A percentile compares a stretch with the other conserved stretches of the same genome.
Evolutionary conservation across 345 rosid species (phyloP).

Genomic region (Moricandia arvensis): DNA sequence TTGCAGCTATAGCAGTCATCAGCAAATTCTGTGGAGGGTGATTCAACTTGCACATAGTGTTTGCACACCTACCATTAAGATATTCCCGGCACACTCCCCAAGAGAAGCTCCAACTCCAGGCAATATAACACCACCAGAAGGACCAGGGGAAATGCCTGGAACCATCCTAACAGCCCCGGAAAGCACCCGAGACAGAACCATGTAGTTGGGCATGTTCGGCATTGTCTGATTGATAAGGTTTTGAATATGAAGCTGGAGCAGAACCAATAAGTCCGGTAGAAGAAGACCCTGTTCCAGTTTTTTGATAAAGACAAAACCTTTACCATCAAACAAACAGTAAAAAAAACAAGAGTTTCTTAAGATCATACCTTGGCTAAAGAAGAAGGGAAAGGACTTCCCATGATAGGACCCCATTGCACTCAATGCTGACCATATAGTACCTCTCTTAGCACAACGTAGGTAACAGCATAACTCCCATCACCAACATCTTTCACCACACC

Average conservation of each 20-base stretch:
- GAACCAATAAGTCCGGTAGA: conserved; percentile 71
- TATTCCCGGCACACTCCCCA: conserved; percentile 97
- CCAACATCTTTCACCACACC: conserved; percentile 92
- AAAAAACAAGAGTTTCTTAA: not conserved
- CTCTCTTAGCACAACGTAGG: conserved; percentile 94
- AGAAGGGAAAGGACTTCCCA: conserved; percentile 97
- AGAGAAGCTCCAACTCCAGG: conserved; percentile 96
- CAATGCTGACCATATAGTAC: conserved; percentile 91
- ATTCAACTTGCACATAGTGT: conserved; percentile 76
- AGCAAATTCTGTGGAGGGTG: conserved; percentile 92
- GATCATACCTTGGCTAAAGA: conserved; percentile 99
- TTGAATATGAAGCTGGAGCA: conserved; percentile 70
- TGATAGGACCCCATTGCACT: conserved; percentile 83
- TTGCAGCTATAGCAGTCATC: conserved; percentile 94
- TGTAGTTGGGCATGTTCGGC: conserved; percentile 99
- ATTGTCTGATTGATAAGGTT: conserved; percentile 82
- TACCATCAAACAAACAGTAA: not conserved
- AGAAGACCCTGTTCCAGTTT: conserved; percentile 51
- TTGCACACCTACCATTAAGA: conserved; percentile 77
- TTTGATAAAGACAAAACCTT: not conserved
- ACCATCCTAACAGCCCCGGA: conserved; percentile 88
- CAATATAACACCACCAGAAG: conserved; percentile 92
- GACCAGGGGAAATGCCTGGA: conserved; percentile 84
- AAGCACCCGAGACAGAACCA: conserved; percentile 91
- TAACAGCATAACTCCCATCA: conserved; percentile 83